Percentiles rank a stretch among this genome's conserved stretches.
phyloP scores from a whole-genome alignment of 2,329 filamentous ascomycete species.

The Sclerotinia subarctica region DNA sequence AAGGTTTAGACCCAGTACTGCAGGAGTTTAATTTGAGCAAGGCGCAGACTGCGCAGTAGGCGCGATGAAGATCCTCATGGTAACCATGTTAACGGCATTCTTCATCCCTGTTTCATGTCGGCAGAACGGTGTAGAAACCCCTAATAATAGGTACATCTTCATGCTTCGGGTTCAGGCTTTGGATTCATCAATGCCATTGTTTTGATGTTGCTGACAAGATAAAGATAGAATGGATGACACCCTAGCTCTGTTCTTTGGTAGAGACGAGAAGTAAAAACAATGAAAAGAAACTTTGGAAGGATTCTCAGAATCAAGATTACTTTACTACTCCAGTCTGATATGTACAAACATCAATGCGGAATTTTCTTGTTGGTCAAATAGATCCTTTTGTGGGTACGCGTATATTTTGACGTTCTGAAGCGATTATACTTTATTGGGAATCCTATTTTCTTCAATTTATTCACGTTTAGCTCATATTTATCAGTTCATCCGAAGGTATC shows the following conservation, averaged over 20 bases:
- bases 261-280: not conserved
- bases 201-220: not conserved
- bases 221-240: not conserved
- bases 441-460: not conserved
- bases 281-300: not conserved
- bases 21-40: conserved; percentile 15
- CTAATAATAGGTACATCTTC: conserved; percentile 15
- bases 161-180: not conserved
- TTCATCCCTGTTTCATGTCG: conserved; percentile 14
- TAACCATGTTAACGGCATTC: conserved; percentile 20
- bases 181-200: conserved; percentile 6
- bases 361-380: not conserved
- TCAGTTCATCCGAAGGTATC: not conserved
- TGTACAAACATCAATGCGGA: conserved; percentile 5
- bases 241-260: not conserved
- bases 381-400: not conserved
- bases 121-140: not conserved
- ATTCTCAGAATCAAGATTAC: not conserved
- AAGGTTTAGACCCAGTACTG: not conserved
- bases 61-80: conserved; percentile 15
- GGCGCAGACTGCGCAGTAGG: conserved; percentile 14
- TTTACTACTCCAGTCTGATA: conserved; percentile 1
- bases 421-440: not conserved
- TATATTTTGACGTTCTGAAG: not conserved
- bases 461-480: not conserved